A percentile compares a stretch with the other conserved stretches of the same genome.
Conservation (phyloP, 345 rosid genomes). For the Boechera stricta region DNA sequence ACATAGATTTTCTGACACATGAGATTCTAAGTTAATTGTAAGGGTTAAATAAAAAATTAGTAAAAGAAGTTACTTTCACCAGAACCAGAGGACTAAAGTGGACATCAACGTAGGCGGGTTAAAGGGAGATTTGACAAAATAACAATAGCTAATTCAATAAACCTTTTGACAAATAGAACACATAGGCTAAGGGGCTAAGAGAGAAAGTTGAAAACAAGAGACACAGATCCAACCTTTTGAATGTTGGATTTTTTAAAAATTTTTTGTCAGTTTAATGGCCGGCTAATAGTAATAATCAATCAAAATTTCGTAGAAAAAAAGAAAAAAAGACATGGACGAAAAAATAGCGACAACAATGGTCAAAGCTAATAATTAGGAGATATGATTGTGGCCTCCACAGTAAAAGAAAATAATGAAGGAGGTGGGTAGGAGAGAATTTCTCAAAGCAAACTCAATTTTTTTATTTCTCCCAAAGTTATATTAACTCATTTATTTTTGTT, state of each 20-base stretch:
- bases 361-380: slow-evolving; percentile 42
- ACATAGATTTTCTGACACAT: neutral
- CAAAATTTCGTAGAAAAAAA: neutral
- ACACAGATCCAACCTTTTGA: slow-evolving; percentile 35
- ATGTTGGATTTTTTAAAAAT: neutral
- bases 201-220: slow-evolving; percentile 34
- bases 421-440: slow-evolving; percentile 34
- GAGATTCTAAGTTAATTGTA: neutral
- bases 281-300: slow-evolving; percentile 14
- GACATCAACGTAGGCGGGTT: slow-evolving; percentile 29
- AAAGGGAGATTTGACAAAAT: slow-evolving; percentile 24
- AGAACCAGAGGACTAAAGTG: slow-evolving; percentile 27
- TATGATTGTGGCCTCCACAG: slow-evolving; percentile 37
- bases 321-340: slow-evolving; percentile 1
- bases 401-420: slow-evolving; percentile 25
- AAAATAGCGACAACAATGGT: slow-evolving; percentile 41
- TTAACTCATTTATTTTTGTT: neutral
- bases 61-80: slow-evolving; percentile 6
- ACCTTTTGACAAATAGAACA: slow-evolving; percentile 40
- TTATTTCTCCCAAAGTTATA: neutral
- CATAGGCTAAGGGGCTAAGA: slow-evolving; percentile 25
- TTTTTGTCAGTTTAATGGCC: neutral
- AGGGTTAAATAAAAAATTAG: neutral
- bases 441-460: slow-evolving; percentile 31
- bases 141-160: slow-evolving; percentile 24